A percentile compares a stretch with the other conserved stretches of the same genome.
phyloP scores from a whole-genome alignment of 176 grass and related monocot genomes.

The Paspalum vaginatum region DNA sequence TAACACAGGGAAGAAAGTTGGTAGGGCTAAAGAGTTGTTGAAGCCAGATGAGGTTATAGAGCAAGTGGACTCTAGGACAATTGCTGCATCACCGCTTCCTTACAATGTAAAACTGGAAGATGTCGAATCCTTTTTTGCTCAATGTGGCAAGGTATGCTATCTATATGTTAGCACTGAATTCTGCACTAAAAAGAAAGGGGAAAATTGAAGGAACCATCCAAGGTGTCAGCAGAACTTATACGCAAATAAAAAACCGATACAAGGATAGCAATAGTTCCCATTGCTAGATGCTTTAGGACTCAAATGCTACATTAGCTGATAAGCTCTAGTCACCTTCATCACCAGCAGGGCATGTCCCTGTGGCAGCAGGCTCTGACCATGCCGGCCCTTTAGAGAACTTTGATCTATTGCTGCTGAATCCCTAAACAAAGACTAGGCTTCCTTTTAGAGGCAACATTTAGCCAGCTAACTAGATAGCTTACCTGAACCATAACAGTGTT shows the following conservation, averaged over 20 bases:
- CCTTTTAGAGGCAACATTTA: not conserved
- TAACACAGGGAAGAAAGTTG: constrained; percentile 69
- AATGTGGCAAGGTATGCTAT: constrained; percentile 65
- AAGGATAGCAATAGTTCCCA: not conserved
- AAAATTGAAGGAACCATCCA: not conserved
- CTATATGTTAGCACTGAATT: constrained; percentile 1
- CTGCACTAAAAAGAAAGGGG: not conserved
- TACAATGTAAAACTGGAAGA: constrained; percentile 81
- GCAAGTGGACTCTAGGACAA: constrained; percentile 74
- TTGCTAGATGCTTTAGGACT: constrained; percentile 23
- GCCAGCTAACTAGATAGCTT: not conserved
- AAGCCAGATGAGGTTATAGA: constrained; percentile 81
- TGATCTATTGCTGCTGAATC: not conserved
- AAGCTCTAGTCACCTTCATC: not conserved
- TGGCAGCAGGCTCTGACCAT: not conserved
- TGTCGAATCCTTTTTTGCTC: constrained; percentile 77
- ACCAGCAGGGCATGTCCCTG: not conserved
- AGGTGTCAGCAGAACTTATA: constrained; percentile 12
- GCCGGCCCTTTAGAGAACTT: not conserved
- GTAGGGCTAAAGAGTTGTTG: constrained; percentile 65
- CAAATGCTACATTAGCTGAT: not conserved
- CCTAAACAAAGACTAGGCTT: not conserved
- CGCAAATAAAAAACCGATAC: constrained; percentile 10
- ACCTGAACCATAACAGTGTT: not conserved
- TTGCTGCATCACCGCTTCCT: constrained; percentile 83